These are phyloP conservation scores for Beauveria rudraprayagi DNA, from an alignment of 2,329 filamentous ascomycete species.

Conservation along the genomic window DNA sequence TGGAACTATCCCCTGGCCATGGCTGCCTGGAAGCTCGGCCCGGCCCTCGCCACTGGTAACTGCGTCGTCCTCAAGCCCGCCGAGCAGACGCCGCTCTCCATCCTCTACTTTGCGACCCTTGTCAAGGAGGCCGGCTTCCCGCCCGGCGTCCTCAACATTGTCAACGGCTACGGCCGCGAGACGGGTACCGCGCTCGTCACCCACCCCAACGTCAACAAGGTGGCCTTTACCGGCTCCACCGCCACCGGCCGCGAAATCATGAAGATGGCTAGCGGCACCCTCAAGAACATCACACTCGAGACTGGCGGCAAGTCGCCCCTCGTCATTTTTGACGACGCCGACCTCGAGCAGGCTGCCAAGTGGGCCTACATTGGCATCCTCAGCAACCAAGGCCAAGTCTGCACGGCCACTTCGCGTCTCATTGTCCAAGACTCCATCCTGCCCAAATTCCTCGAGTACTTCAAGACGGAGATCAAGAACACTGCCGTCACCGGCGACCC, in stretches of 20 bases:
- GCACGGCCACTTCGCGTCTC: constrained; percentile 56
- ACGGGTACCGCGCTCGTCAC: constrained; percentile 60
- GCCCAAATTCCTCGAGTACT: constrained; percentile 55
- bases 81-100: constrained; percentile 59
- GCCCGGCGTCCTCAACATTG: constrained; percentile 66
- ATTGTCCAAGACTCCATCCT: constrained; percentile 54
- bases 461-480: constrained; percentile 50
- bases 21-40: constrained; percentile 64
- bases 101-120: constrained; percentile 57
- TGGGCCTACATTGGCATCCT: constrained; percentile 43
- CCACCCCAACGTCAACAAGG: constrained; percentile 64
- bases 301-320: constrained; percentile 60
- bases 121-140: constrained; percentile 70
- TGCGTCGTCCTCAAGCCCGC: constrained; percentile 57
- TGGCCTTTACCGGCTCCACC: constrained; percentile 73
- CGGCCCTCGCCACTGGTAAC: constrained; percentile 58
- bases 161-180: constrained; percentile 62
- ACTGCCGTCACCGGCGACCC: constrained; percentile 62
- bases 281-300: constrained; percentile 60
- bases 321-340: constrained; percentile 57
- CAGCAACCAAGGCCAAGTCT: constrained; percentile 57
- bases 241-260: constrained; percentile 65
- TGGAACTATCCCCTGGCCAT: constrained; percentile 55
- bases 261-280: constrained; percentile 60
- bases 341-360: constrained; percentile 61